Base-by-base conservation (phyloP, 2,329 filamentous ascomycete species). In the Diaporthe velutina region DNA sequence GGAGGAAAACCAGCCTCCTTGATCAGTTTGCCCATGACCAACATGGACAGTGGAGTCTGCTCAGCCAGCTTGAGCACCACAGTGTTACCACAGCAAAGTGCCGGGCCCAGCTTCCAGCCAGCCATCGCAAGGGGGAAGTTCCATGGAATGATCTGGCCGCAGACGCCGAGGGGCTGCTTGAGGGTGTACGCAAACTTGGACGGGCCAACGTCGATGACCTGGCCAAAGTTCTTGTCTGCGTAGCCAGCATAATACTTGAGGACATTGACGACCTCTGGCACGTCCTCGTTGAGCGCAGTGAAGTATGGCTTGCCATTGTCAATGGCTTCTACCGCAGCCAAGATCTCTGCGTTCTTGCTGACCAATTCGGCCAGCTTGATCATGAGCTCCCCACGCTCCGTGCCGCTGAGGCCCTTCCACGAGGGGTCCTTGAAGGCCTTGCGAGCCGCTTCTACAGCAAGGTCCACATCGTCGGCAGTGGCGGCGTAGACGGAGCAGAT, bases 261-360 rank as follows among this genome's bases (percentile, higher is more conserved):
- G 17, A 93, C 83, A 35, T 83, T 82, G 40, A 83, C 78, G 38
- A 86, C 81, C 73, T 88, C 85, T 30, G 82, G 80, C 12, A 95
- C 83, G 81, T 95, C 93, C 70, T 91, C 91, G 55, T 86, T 87
- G n/a, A 92, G 84, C 1, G 93, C 89, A 22, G 92, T 90, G 4
- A 86, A 83, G 82, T 94, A 94, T 5, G 93, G 92, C 83, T 96
- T 95, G 81, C 93, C 94, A 79, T 95, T 96, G 82, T 97, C 94
- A 88, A 94, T 93, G 0, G 93, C 93, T 84, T 97, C 94, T 61
- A 89, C 85, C 17, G 86, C 84, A 48, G 86, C 85, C 28, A 89
- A 80, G 1, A 80, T 80, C 76, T 87, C 87, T 38, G 87, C 88
- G 82, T 97, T 88, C 79, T 92, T 81, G 68, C 92, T 90, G 48